Base-by-base conservation (phyloP, 352 stramenopile genomes). In the Phytophthora melonis region DNA sequence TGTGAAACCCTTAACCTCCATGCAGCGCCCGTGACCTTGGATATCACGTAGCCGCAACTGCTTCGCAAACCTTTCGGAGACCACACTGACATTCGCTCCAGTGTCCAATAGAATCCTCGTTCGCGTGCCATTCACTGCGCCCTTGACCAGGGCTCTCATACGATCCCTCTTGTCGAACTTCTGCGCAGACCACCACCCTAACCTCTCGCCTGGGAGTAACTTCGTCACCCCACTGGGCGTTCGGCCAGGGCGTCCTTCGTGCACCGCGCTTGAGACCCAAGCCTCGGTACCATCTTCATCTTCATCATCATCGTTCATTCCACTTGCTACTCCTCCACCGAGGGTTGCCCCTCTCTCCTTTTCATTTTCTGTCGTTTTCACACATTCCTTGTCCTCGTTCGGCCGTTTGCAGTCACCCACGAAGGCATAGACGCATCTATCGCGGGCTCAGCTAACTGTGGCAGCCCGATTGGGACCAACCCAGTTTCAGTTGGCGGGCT, bases 401-500 rank as follows among this genome's bases (percentile, higher is more conserved):
- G 53, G 53, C 63, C 63, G 43, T 69, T 69, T 6, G 41, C 27
- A 32, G 3, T 27, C 25, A 1, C 53, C 53, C 5, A 25, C 19
- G 53, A 52, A 69, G 0, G 63, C 63, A 2, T 50, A 69, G 36
- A 62, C 57, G 43, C 57, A 1, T 63, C 39, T 10, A 54, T 4
- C 21, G 57, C 36, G 8, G 58, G 58, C 43, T 65, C 58, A 19
- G 43, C 27, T 32, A 32, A 32, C 27, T 32, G 27, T 32, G 27
- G 27, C 27, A 32, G 27, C 27, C 5, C 30, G 25, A 10, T 43
- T 19, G 58, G 25, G 30, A 34, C 30, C 30, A 30, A 56, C 41
- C 58, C 45, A 52, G 58, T 57, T 65, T 49, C 58, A 61, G 56
- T 65, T 64, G 34, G 50, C 36, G 56, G 47, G 36, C 43, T 65